These are phyloP conservation scores for Aspergillus cristatus DNA, from an alignment of 495 filamentous ascomycete species.

Conservation along the genomic window DNA sequence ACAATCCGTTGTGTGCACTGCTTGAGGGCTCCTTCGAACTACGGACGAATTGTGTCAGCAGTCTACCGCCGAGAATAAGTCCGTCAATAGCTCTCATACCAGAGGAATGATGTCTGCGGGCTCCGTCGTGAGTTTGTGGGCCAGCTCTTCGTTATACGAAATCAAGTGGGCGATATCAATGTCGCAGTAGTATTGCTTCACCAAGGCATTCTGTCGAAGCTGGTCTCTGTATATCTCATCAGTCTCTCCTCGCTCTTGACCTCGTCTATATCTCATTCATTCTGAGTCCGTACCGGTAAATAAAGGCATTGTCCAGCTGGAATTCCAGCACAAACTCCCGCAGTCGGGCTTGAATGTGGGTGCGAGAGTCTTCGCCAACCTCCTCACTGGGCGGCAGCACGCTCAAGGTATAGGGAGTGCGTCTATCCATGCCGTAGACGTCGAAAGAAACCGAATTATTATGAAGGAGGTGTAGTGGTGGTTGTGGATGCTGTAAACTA, in stretches of 20 bases:
- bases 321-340: conserved; percentile 87
- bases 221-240: conserved; percentile 60
- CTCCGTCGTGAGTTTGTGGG: conserved; percentile 81
- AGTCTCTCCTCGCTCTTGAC: conserved; percentile 7
- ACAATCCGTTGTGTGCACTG: conserved; percentile 90
- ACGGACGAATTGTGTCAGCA: too few relatives aligned
- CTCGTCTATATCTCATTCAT: too few relatives aligned
- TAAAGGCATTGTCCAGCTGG: conserved; percentile 88
- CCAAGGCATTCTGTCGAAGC: conserved; percentile 87
- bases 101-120: conserved; percentile 89
- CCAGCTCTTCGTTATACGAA: conserved; percentile 93
- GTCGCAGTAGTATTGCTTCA: conserved; percentile 94
- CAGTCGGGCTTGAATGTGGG: conserved; percentile 45
- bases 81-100: too few relatives aligned
- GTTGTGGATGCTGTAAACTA: not conserved
- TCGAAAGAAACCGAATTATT: conserved; percentile 14
- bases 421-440: conserved; percentile 64
- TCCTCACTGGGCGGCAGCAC: conserved; percentile 61
- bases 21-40: conserved; percentile 89
- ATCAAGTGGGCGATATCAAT: conserved; percentile 95
- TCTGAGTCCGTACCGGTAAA: conserved; percentile 70
- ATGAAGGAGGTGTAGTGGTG: conserved; percentile 12
- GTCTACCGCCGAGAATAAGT: too few relatives aligned
- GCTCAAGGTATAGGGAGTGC: conserved; percentile 73
- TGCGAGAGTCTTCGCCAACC: conserved; percentile 51